Percentiles rank a stretch among this genome's conserved stretches.
phyloP scores from a whole-genome alignment of 805 yeast genomes.

The Saccharomycopsis fibuligera region DNA sequence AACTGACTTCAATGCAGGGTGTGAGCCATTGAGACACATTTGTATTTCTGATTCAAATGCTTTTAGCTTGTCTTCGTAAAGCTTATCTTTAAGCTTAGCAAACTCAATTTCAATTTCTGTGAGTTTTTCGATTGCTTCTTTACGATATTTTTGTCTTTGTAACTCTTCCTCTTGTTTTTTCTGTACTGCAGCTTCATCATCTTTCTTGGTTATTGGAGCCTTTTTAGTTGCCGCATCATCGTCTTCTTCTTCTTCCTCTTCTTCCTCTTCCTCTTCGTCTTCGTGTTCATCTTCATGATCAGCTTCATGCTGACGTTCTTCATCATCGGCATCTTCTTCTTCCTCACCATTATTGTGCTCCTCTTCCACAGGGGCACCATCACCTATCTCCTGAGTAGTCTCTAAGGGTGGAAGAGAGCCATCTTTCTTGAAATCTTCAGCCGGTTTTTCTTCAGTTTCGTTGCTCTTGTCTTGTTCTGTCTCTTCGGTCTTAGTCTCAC shows the following conservation, averaged over 20 bases:
- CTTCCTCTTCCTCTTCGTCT: conserved; percentile 26
- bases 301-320: conserved; percentile 21
- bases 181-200: conserved; percentile 24
- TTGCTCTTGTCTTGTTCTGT: background rate
- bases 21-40: conserved; percentile 82
- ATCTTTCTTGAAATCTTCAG: conserved; percentile 1
- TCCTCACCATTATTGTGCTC: conserved; percentile 13
- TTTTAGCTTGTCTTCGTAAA: conserved; percentile 76
- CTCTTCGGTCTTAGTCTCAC: background rate
- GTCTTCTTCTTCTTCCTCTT: conserved; percentile 25
- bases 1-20: conserved; percentile 78
- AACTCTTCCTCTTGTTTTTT: conserved; percentile 24
- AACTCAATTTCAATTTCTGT: conserved; percentile 80
- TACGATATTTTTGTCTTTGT: conserved; percentile 38
- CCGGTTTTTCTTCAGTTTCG: conserved; percentile 20
- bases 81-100: conserved; percentile 76
- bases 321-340: conserved; percentile 24
- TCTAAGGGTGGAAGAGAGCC: background rate
- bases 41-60: conserved; percentile 77
- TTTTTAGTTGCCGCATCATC: conserved; percentile 23
- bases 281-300: conserved; percentile 23
- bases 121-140: conserved; percentile 63
- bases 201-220: conserved; percentile 19
- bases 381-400: background rate
- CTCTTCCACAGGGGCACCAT: background rate